Conservation (phyloP, 2,329 filamentous ascomycete genomes). For the Paramyrothecium sp. region DNA sequence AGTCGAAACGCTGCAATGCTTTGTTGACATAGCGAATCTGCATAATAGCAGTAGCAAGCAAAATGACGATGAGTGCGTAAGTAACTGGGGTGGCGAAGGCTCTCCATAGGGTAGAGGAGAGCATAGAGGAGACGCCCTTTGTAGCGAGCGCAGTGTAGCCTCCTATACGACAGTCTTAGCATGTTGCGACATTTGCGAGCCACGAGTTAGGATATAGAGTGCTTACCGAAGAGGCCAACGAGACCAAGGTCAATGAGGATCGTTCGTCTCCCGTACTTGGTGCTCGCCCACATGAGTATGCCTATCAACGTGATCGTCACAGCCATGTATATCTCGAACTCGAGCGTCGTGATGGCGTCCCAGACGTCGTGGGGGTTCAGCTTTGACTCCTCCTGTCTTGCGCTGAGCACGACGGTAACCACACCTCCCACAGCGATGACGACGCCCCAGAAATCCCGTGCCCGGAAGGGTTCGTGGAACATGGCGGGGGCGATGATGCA, state of each 20-base stretch:
- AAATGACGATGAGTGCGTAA: constrained; percentile 77
- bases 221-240: constrained; percentile 85
- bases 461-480: constrained; percentile 86
- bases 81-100: constrained; percentile 90
- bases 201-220: too few relatives aligned
- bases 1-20: constrained; percentile 86
- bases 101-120: constrained; percentile 86
- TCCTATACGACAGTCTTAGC: constrained; percentile 45
- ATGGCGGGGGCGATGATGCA: constrained; percentile 94
- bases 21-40: constrained; percentile 96
- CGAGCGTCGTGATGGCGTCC: constrained; percentile 81
- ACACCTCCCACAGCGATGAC: constrained; percentile 83
- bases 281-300: constrained; percentile 77
- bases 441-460: constrained; percentile 83
- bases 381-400: constrained; percentile 85
- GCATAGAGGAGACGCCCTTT: constrained; percentile 92
- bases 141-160: constrained; percentile 97
- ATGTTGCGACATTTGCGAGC: too few relatives aligned
- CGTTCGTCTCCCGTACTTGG: constrained; percentile 77
- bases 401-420: constrained; percentile 89
- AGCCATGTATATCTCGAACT: constrained; percentile 87
- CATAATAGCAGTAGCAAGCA: constrained; percentile 85
- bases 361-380: constrained; percentile 88
- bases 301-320: constrained; percentile 74
- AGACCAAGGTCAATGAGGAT: constrained; percentile 92